phyloP scores from a whole-genome alignment of 106 monocot genomes.

The Amphibolis antarctica region DNA sequence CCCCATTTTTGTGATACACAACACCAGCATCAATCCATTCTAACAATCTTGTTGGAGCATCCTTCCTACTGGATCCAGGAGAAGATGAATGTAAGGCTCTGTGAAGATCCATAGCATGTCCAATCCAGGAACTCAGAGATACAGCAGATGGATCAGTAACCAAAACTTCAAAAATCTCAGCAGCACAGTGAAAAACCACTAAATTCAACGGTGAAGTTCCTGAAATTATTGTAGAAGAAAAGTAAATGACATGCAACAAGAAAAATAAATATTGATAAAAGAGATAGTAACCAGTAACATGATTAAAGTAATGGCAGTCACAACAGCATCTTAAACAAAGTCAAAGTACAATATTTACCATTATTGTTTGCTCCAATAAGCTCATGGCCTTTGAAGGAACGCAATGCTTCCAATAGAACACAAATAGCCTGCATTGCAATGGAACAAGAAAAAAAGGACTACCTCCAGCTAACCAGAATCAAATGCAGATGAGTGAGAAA shows the following conservation, averaged over 20 bases:
- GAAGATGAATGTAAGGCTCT: slow-evolving; percentile 83
- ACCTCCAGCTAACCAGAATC: neutral
- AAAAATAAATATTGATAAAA: neutral
- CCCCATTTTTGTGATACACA: slow-evolving; percentile 88
- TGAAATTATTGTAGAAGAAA: slow-evolving; percentile 10
- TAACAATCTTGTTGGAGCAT: slow-evolving; percentile 90
- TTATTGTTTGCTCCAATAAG: slow-evolving; percentile 24
- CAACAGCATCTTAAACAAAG: neutral
- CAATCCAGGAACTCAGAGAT: slow-evolving; percentile 82
- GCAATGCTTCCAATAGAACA: slow-evolving; percentile 58
- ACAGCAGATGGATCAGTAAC: slow-evolving; percentile 77
- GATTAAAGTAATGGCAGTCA: neutral
- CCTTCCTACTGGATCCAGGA: slow-evolving; percentile 83
- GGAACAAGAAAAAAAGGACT: neutral
- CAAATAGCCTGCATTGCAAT: slow-evolving; percentile 42
- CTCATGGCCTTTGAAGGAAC: slow-evolving; percentile 65
- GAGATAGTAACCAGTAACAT: neutral
- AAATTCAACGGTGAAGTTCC: slow-evolving; percentile 53
- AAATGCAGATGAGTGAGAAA: neutral
- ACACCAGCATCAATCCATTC: slow-evolving; percentile 99
- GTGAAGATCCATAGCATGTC: slow-evolving; percentile 79
- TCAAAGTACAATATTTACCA: slow-evolving; percentile 15
- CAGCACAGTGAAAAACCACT: slow-evolving; percentile 73
- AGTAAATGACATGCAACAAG: neutral
- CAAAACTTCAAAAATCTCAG: slow-evolving; percentile 91